Evolutionary conservation across 441 rosid species (phyloP), one percentile per base, ranked within the genome.

Genomic region (Eutrema salsugineum): DNA sequence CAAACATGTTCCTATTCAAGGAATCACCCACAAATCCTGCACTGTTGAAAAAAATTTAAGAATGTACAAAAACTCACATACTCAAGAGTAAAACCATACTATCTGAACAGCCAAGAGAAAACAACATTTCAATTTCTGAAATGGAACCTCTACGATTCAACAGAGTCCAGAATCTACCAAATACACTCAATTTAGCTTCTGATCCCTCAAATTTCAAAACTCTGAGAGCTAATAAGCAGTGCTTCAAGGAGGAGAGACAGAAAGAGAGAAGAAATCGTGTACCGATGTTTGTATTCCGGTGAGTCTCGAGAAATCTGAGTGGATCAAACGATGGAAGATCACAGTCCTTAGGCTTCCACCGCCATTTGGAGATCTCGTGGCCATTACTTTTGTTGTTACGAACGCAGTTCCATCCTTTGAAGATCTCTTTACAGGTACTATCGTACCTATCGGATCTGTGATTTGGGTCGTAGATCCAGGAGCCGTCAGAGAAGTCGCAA

Each of bases 1-100:
- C 91, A 77, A 94, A 92, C 99, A 94, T 94, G 78, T 92, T 94
- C 82, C 97, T 86, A 61, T 94, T 94, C 79, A 94, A 71, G 9
- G 99, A 94, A 78, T 94, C 97, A 9, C 99, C 99, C 8, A 94
- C 84, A 77, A 94, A 91, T 38, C 99, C 97, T 94, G 96, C 92
- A 85, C 92, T 77, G 82, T 78, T 73, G 66, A 56, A 76, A 33
- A 14, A 2, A 19, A 30, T 35, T 46, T 87, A 67, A 85, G 12
- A 61, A 32, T 20, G 15, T 11, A 20, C 32, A 20, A 1, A 46
- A 17, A 14, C 11, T 19, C 57, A 48, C 33, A 38, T 19, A 65
- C 24, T 19, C n/a, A 30, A 30, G 33, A 30, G 33, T 30, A 30
- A 30, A 6, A 22, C 24, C 24, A 22, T 5, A 30, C 8, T 30